Evolutionary conservation across 2,329 filamentous ascomycete genomes (phyloP).

Genomic region (Blastomyces emzantsi): DNA sequence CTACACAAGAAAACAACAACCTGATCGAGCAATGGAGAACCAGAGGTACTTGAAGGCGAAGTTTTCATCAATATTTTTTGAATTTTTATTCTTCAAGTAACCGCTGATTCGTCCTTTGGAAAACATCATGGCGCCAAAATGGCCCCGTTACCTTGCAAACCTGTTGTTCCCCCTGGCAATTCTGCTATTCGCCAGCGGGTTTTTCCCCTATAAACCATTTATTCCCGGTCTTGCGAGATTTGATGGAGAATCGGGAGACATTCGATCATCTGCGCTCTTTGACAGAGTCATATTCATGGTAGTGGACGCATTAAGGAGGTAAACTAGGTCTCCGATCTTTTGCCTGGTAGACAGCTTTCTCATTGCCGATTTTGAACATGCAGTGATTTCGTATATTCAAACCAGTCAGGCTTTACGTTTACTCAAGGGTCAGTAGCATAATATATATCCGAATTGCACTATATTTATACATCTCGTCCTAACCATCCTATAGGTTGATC

Average conservation of each 20-base stretch:
- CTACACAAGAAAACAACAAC: background rate
- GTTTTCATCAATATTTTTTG: background rate
- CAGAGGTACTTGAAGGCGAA: background rate
- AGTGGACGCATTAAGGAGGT: slow-evolving; percentile 88
- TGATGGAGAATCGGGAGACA: slow-evolving; percentile 45
- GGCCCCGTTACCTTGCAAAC: slow-evolving; percentile 25
- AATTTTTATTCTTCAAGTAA: background rate
- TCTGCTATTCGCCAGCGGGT: slow-evolving; percentile 72
- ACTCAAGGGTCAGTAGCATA: slow-evolving; percentile 62
- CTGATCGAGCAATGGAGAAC: background rate
- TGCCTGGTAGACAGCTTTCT: background rate
- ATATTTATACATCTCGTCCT: slow-evolving; percentile 9
- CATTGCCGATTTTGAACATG: background rate
- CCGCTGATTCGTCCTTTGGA: background rate
- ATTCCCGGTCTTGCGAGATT: slow-evolving; percentile 71
- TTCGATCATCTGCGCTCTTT: slow-evolving; percentile 60
- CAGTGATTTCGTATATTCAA: slow-evolving; percentile 87
- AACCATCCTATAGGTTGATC: slow-evolving; percentile 56
- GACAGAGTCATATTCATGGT: slow-evolving; percentile 95
- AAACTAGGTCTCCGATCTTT: slow-evolving; percentile 17
- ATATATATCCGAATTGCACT: slow-evolving; percentile 5
- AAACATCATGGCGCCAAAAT: slow-evolving; percentile 16
- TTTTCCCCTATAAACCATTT: slow-evolving; percentile 97
- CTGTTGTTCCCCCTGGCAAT: slow-evolving; percentile 68
- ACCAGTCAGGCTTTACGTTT: slow-evolving; percentile 71